Base-by-base conservation (phyloP, 2,329 filamentous ascomycete genomes). In the Botrytis medusae region DNA sequence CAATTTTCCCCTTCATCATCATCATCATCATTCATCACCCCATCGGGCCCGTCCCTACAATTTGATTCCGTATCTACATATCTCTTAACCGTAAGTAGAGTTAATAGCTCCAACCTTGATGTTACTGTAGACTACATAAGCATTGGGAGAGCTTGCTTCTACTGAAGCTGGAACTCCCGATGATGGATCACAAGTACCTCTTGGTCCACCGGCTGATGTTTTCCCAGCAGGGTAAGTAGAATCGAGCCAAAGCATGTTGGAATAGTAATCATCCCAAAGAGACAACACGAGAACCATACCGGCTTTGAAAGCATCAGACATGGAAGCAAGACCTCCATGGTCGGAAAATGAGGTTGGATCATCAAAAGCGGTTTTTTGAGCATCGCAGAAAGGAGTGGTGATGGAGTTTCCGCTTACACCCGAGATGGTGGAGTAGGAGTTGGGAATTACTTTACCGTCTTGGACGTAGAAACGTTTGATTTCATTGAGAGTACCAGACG, bases 201-300 rank as follows among this genome's bases (percentile, higher is more conserved):
- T 87, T 60, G 83, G 82, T 73, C 84, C 81, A 76, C 89, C 89
- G 44, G 84, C 84, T 2, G 74, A 76, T 70, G 83, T 84, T 44
- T 83, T 78, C 75, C 82, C 80, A 74, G 84, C 83, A 67, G 91
- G 90, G 84, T 87, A 91, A 80, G 84, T 87, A 74, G 87, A 88
- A 84, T 93, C 91, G 78, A 94, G 87, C 92, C 92, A 93, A 79
- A 91, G 87, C 91, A 93, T 93, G 83, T 91, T 86, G 79, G 87
- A 83, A 74, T 87, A 82, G 82, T 92, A 87, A 75, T 85, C 84
- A 74, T 84, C 81, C 86, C 86, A 88, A 74, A 90, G 82, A 37
- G 84, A 86, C 84, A 92, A 85, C 77, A 91, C 89, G 22, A 92
- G 85, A 54, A 91, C 89, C 87, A 91, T 90, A 51, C 89, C 89